Evolutionary conservation across 306 rosid species (phyloP), one percentile per base, ranked within the genome.

Genomic region (Castanea sativa): DNA sequence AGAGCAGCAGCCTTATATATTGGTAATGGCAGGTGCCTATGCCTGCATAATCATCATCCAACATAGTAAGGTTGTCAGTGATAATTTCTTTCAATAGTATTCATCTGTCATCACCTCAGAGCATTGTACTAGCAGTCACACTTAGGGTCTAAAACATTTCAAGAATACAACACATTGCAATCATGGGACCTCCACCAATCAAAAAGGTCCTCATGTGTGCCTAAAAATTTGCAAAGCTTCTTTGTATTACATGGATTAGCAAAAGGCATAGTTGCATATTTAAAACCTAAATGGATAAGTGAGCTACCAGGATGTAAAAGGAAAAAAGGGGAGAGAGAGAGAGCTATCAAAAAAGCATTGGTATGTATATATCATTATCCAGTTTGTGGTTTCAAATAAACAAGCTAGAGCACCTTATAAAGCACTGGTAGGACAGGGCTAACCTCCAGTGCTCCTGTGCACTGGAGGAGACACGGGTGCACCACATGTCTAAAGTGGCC

Each of bases 1-100:
- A 84, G 87, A 7, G 61, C 69, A 13, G 83, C 35, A 1, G 96
- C 94, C 85, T 91, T 93, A 91, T 73, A 91, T 89, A 95, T 86
- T 29, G 98, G 91, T 74, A 49, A 88, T 0, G 99, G 97, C 56
- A 93, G 69, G 76, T 90, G 97, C 75, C 94, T 88, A 68, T 95
- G 97, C 86, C 97, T 90, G 85, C 74, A 65, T 18, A 82, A 69
- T 20, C 71, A 86, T 59, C 71, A 80, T 73, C 21, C 27, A 70
- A 30, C 14, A 35, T 25, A 60, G 2, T 41, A 56, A 30, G 38
- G 3, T 32, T 65, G 20, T 10, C 13, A 3, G 52, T 30, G 69
- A 64, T 16, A 6, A 64, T 18, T 64, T 38, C 13, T 64, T 64
- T 32, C 71, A 12, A 23, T 9, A 30, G 2, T 14, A 30, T 64